phyloP scores from a whole-genome alignment of 208 protist species.

The Leptomonas pyrrhocoris region DNA sequence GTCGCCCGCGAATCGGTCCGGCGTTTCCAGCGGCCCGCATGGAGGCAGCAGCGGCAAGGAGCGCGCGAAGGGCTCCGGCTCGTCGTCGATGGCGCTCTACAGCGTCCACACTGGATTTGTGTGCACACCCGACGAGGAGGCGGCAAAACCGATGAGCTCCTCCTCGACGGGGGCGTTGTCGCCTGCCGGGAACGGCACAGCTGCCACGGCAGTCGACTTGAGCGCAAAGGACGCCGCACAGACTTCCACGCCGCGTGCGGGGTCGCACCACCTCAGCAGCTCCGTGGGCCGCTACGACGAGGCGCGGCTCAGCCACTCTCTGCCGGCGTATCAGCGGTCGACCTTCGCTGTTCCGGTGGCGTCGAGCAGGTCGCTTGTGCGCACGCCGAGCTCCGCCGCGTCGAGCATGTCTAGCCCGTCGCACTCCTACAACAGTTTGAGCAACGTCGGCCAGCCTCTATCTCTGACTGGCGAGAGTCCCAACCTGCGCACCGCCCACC shows the following conservation, averaged over 20 bases:
- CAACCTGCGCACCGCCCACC: neutral
- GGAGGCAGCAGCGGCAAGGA: neutral
- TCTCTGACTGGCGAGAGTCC: neutral
- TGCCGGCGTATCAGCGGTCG: conserved; percentile 11
- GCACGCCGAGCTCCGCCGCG: conserved; percentile 5
- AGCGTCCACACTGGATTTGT: conserved; percentile 41
- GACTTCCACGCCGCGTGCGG: neutral
- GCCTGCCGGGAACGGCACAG: neutral
- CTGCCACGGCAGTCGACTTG: neutral
- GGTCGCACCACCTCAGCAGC: neutral
- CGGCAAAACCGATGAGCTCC: neutral
- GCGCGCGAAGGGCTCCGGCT: conserved; percentile 5
- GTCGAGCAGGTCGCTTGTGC: conserved; percentile 4
- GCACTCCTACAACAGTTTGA: conserved; percentile 18
- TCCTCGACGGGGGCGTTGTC: neutral
- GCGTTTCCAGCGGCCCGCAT: conserved; percentile 1
- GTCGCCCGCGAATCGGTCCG: conserved; percentile 10
- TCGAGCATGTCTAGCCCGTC: conserved; percentile 9
- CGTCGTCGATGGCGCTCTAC: conserved; percentile 34
- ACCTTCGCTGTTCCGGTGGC: conserved; percentile 13
- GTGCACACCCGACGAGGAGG: conserved; percentile 4
- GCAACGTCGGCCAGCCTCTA: conserved; percentile 3
- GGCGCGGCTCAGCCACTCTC: neutral
- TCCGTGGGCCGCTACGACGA: neutral
- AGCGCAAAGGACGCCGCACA: neutral